phyloP scores from a whole-genome alignment of 202 grass and related monocot genomes.

The Cymbopogon flexuosus region DNA sequence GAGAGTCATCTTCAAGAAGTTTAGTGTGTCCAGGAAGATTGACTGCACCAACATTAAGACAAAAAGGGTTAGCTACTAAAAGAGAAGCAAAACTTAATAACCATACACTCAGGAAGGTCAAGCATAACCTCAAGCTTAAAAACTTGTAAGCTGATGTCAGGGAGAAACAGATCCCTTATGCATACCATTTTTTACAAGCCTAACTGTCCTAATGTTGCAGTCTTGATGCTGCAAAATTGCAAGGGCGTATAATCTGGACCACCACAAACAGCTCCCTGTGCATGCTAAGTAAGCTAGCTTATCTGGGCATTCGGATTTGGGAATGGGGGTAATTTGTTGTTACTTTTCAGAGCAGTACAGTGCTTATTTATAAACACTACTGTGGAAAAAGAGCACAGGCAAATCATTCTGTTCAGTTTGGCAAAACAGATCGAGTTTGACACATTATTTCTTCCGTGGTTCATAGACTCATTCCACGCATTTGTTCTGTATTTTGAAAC shows the following conservation, averaged over 20 bases:
- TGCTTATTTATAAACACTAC: neutral
- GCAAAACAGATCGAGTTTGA: neutral
- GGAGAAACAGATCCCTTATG: neutral
- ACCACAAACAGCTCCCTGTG: slow-evolving; percentile 4
- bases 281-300: slow-evolving; percentile 22
- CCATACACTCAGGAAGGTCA: neutral
- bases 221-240: slow-evolving; percentile 10
- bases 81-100: slow-evolving; percentile 9
- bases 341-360: neutral
- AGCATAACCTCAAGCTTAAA: slow-evolving; percentile 19
- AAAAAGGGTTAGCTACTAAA: slow-evolving; percentile 15
- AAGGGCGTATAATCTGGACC: slow-evolving; percentile 5
- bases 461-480: neutral
- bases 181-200: neutral
- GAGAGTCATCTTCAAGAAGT: slow-evolving; percentile 38
- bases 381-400: neutral
- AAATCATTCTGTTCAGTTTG: neutral
- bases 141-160: slow-evolving; percentile 1
- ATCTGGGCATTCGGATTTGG: neutral
- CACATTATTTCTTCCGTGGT: neutral
- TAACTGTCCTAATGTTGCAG: neutral
- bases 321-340: neutral
- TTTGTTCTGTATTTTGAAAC: neutral
- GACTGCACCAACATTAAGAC: slow-evolving; percentile 32
- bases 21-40: slow-evolving; percentile 35